Evolutionary conservation across 495 filamentous ascomycete genomes (phyloP).

Genomic region (Podospora conica): DNA sequence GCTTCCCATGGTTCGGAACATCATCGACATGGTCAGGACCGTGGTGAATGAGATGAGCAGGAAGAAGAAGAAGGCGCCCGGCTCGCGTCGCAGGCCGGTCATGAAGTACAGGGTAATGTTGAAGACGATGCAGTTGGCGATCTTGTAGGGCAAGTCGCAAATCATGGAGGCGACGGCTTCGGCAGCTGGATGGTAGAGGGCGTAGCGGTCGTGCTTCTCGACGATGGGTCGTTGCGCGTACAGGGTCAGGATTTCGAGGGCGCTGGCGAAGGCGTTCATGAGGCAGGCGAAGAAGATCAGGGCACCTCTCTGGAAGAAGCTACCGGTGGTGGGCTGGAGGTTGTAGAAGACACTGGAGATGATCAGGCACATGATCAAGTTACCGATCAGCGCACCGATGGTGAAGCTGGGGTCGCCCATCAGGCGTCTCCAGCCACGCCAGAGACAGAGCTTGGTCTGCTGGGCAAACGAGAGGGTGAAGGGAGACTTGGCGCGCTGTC

Average conservation of each 20-base stretch:
- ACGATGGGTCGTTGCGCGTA: constrained; percentile 87
- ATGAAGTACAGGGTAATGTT: constrained; percentile 83
- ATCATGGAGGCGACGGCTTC: constrained; percentile 83
- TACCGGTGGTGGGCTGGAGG: constrained; percentile 51
- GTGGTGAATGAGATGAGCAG: constrained; percentile 63
- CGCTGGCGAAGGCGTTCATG: constrained; percentile 75
- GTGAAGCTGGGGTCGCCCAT: constrained; percentile 67
- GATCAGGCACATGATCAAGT: constrained; percentile 68
- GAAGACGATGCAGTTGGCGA: constrained; percentile 44
- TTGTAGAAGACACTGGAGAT: constrained; percentile 81
- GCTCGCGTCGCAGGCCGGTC: constrained; percentile 70
- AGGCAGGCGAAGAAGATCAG: constrained; percentile 85
- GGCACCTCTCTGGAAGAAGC: constrained; percentile 75
- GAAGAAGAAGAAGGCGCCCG: constrained; percentile 77
- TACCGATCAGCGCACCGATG: constrained; percentile 63
- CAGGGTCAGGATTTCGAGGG: constrained; percentile 75
- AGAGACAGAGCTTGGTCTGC: constrained; percentile 69
- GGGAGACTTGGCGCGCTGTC: constrained; percentile 58
- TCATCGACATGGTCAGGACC: constrained; percentile 66
- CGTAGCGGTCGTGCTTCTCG: constrained; percentile 84
- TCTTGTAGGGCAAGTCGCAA: constrained; percentile 70
- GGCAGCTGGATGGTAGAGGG: constrained; percentile 85
- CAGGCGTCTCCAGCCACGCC: constrained; percentile 65
- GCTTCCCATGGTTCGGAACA: constrained; percentile 81
- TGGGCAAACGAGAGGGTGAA: constrained; percentile 68